phyloP scores from a whole-genome alignment of 2,329 filamentous ascomycete species.

The Tolypocladium pustulatum region DNA sequence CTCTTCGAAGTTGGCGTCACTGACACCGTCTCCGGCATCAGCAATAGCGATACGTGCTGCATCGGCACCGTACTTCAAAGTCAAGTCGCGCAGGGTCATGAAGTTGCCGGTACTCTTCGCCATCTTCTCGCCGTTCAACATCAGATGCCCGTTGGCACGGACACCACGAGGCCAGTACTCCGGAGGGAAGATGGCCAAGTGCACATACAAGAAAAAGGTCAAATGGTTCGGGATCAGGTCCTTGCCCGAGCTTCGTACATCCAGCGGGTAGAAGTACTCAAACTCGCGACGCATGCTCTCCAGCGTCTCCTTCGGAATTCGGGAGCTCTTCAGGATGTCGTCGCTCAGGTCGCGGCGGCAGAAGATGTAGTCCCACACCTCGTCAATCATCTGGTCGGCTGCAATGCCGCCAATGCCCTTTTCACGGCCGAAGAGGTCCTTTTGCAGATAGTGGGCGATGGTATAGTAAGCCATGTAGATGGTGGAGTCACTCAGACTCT shows the following conservation, averaged over 20 bases:
- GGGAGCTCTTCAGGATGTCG: slow-evolving; percentile 51
- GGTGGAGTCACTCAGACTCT: slow-evolving; percentile 84
- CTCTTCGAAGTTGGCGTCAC: slow-evolving; percentile 96
- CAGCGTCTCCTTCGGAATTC: slow-evolving; percentile 64
- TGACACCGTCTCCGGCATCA: slow-evolving; percentile 87
- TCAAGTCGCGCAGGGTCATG: slow-evolving; percentile 76
- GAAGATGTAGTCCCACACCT: slow-evolving; percentile 96
- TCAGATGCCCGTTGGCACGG: slow-evolving; percentile 83
- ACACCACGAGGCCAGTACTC: slow-evolving; percentile 84
- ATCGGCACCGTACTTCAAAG: slow-evolving; percentile 89
- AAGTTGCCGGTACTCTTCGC: slow-evolving; percentile 97
- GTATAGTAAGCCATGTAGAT: slow-evolving; percentile 84
- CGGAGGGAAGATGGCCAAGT: slow-evolving; percentile 76
- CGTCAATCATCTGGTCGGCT: slow-evolving; percentile 82
- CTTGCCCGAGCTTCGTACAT: slow-evolving; percentile 81
- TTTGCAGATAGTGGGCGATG: slow-evolving; percentile 58
- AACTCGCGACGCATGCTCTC: slow-evolving; percentile 82
- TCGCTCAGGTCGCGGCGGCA: slow-evolving; percentile 61
- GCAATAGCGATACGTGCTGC: slow-evolving; percentile 84
- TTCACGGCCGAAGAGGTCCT: slow-evolving; percentile 73
- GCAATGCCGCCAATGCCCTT: slow-evolving; percentile 59
- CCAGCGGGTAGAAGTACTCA: slow-evolving; percentile 93
- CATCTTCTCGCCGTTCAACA: slow-evolving; percentile 98
- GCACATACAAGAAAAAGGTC: slow-evolving; percentile 92
- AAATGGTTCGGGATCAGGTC: slow-evolving; percentile 90